Evolutionary conservation across 2,329 filamentous ascomycete species (phyloP).

Genomic region (Penicillium sp.): DNA sequence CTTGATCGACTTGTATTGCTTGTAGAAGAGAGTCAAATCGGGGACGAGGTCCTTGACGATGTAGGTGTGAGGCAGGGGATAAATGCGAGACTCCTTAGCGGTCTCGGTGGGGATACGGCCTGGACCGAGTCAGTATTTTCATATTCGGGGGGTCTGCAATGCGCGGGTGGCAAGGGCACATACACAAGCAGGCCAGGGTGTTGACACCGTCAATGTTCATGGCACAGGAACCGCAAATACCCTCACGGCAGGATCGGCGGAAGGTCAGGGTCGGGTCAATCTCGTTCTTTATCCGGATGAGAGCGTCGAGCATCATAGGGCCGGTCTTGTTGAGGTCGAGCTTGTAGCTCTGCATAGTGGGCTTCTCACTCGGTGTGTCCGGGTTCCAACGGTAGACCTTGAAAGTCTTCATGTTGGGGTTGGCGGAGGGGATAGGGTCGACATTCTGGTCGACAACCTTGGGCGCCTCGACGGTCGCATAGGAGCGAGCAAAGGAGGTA

Average conservation of each 20-base stretch:
- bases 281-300: constrained; percentile 99
- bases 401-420: constrained; percentile 80
- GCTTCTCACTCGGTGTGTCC: constrained; percentile 86
- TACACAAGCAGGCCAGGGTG: constrained; percentile 96
- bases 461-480: constrained; percentile 56
- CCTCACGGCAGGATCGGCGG: constrained; percentile 91
- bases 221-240: constrained; percentile 96
- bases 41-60: constrained; percentile 98
- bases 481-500: constrained; percentile 40
- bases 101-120: constrained; percentile 89
- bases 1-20: constrained; percentile 99
- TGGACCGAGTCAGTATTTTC: constrained; percentile 38
- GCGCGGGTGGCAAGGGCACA: constrained; percentile 36
- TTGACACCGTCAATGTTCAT: constrained; percentile 99
- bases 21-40: constrained; percentile 98
- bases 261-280: constrained; percentile 94
- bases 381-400: constrained; percentile 99
- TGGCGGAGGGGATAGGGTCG: constrained; percentile 55
- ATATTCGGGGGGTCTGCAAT: background rate
- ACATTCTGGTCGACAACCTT: constrained; percentile 50
- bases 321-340: constrained; percentile 98
- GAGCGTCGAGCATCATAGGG: constrained; percentile 94
- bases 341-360: constrained; percentile 89
- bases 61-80: constrained; percentile 96
- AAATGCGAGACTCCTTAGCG: constrained; percentile 80